phyloP scores from a whole-genome alignment of 23 red algal species.

The Gracilaria caudata region DNA sequence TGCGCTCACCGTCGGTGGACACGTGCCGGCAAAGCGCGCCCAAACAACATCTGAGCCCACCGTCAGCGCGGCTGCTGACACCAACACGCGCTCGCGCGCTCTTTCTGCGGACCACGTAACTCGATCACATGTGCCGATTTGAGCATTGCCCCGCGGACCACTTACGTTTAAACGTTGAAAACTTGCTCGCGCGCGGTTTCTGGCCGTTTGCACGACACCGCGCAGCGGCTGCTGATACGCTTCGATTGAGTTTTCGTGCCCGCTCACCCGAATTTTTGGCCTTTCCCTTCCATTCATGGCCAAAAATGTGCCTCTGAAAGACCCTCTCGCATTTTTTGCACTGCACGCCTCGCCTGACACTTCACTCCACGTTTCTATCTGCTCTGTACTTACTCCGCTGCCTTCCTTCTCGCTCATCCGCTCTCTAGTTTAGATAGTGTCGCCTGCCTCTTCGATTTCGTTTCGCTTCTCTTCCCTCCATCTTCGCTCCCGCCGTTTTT shows the following conservation, averaged over 20 bases:
- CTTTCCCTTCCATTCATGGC: constrained; percentile 30
- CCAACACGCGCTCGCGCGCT: not conserved
- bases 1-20: constrained; percentile 9
- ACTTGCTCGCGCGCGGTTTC: constrained; percentile 6
- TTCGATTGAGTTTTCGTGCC: constrained; percentile 20
- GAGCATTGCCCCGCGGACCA: not conserved
- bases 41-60: not conserved
- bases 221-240: constrained; percentile 20
- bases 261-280: constrained; percentile 29
- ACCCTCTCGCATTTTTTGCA: constrained; percentile 3
- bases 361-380: constrained; percentile 1
- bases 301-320: constrained; percentile 15
- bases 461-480: not conserved
- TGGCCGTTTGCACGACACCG: constrained; percentile 7
- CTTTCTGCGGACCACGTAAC: constrained; percentile 26
- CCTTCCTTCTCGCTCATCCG: not conserved
- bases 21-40: not conserved
- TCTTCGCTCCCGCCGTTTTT: not conserved
- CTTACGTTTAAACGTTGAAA: constrained; percentile 35
- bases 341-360: constrained; percentile 16
- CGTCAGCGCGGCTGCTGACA: constrained; percentile 8
- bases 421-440: not conserved
- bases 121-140: constrained; percentile 9
- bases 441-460: not conserved
- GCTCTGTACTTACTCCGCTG: not conserved